Percentiles rank a stretch among this genome's conserved stretches.
Evolutionary conservation across 345 rosid species (phyloP).

Genomic region (Ceriops decandra): DNA sequence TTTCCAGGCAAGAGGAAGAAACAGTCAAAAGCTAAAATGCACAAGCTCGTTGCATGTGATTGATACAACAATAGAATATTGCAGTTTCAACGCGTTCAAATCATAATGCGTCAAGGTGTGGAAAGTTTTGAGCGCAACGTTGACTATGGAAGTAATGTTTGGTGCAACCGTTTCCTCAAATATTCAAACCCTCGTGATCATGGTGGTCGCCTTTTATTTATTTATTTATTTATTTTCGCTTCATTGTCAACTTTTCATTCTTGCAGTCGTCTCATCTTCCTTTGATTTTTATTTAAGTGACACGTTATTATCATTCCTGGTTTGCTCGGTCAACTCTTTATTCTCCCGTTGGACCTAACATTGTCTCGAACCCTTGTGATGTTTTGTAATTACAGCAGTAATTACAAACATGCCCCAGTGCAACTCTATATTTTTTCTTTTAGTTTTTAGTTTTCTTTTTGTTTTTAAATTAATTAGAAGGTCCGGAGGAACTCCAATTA

Average conservation of each 20-base stretch:
- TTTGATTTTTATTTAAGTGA: not conserved
- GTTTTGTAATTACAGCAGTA: not conserved
- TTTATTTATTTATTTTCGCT: not conserved
- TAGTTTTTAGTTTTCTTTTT: too few relatives aligned
- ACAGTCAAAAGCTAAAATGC: too few relatives aligned
- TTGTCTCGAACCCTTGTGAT: too few relatives aligned
- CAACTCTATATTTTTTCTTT: too few relatives aligned
- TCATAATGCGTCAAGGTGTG: conserved; percentile 9
- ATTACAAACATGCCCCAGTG: conserved; percentile 7
- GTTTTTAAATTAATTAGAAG: too few relatives aligned
- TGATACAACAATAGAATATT: not conserved
- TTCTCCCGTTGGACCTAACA: not conserved
- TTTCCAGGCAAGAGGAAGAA: too few relatives aligned
- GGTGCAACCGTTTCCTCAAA: conserved; percentile 4
- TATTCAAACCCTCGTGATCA: conserved; percentile 11
- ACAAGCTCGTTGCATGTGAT: not conserved
- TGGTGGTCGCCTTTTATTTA: too few relatives aligned
- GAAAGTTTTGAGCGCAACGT: not conserved
- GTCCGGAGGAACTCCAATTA: too few relatives aligned
- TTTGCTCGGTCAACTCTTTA: not conserved
- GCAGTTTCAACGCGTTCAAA: conserved; percentile 24
- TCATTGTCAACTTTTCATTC: not conserved
- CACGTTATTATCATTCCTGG: too few relatives aligned
- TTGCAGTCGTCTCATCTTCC: not conserved
- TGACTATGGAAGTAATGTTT: conserved; percentile 6